Evolutionary conservation across 2,329 filamentous ascomycete species (phyloP).

Genomic region (Amesomyces nigricolor): DNA sequence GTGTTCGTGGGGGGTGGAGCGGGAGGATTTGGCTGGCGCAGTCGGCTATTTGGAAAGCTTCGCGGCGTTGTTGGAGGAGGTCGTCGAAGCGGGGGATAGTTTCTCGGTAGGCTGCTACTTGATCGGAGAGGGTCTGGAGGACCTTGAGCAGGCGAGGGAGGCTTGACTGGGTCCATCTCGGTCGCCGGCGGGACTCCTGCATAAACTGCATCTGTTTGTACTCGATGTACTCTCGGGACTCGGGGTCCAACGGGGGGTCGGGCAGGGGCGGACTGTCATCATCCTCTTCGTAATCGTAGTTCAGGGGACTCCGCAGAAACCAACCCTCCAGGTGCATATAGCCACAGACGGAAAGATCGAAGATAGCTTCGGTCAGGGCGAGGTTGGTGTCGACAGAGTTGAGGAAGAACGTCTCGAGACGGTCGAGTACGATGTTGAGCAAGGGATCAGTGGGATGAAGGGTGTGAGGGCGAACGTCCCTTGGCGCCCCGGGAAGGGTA

Average conservation of each 20-base stretch:
- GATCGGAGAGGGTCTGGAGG: constrained; percentile 55
- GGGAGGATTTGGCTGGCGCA: constrained; percentile 33
- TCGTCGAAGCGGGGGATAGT: constrained; percentile 68
- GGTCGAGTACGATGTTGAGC: constrained; percentile 59
- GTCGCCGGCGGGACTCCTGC: constrained; percentile 47
- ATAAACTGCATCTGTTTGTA: constrained; percentile 43
- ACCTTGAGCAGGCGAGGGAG: constrained; percentile 51
- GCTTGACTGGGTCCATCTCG: constrained; percentile 46
- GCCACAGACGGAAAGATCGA: constrained; percentile 78
- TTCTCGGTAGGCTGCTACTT: constrained; percentile 56
- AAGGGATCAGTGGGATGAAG: constrained; percentile 58
- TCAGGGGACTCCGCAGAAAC: constrained; percentile 69
- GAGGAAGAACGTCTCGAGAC: constrained; percentile 75
- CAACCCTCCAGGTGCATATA: constrained; percentile 85
- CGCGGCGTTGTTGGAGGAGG: constrained; percentile 59
- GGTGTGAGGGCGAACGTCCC: constrained; percentile 55
- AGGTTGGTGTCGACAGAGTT: constrained; percentile 92
- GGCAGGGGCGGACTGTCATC: constrained; percentile 37
- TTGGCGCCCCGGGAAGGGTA: constrained; percentile 55
- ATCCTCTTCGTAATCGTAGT: constrained; percentile 52
- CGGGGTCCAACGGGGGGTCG: constrained; percentile 38
- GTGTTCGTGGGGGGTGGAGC: constrained; percentile 25
- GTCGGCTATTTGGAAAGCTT: constrained; percentile 58
- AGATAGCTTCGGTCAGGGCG: constrained; percentile 74
- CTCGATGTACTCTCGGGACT: constrained; percentile 37